phyloP scores from a whole-genome alignment of 2,329 filamentous ascomycete genomes.

The Dactylonectria estremocensis region DNA sequence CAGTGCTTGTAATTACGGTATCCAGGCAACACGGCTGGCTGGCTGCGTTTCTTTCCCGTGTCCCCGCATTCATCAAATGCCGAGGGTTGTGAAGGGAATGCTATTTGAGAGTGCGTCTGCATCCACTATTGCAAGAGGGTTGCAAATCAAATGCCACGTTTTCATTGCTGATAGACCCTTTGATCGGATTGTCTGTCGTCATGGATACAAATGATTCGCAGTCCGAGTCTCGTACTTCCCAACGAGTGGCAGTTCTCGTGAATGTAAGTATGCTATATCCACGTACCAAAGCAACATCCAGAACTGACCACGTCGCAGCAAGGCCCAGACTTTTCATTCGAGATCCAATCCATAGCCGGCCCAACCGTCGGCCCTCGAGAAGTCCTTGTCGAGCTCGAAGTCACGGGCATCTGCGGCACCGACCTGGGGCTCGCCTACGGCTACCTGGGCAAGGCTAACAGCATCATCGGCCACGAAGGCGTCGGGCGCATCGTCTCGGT shows the following conservation, averaged over 20 bases:
- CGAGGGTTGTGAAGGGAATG: not conserved
- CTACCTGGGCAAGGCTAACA: conserved; percentile 53
- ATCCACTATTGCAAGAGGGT: not conserved
- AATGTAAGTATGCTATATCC: not conserved
- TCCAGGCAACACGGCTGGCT: not conserved
- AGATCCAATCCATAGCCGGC: conserved; percentile 23
- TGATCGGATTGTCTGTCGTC: not conserved
- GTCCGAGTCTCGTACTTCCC: too few species aligned
- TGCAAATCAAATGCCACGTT: not conserved
- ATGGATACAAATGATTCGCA: not conserved
- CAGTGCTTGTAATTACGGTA: not conserved
- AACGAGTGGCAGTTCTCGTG: not conserved
- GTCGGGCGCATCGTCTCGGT: conserved; percentile 57
- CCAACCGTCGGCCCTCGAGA: conserved; percentile 42
- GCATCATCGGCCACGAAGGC: conserved; percentile 62
- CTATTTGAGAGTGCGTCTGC: not conserved
- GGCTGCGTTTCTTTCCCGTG: not conserved
- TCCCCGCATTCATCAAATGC: not conserved
- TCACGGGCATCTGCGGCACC: conserved; percentile 58
- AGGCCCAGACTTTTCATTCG: conserved; percentile 23
- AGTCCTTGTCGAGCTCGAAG: conserved; percentile 53
- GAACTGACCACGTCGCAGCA: conserved; percentile 13
- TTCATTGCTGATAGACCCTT: not conserved
- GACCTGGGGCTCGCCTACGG: conserved; percentile 57
- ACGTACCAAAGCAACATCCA: conserved; percentile 4